Conservation (phyloP, 257 asterid species). For the Jacaranda copaia region DNA sequence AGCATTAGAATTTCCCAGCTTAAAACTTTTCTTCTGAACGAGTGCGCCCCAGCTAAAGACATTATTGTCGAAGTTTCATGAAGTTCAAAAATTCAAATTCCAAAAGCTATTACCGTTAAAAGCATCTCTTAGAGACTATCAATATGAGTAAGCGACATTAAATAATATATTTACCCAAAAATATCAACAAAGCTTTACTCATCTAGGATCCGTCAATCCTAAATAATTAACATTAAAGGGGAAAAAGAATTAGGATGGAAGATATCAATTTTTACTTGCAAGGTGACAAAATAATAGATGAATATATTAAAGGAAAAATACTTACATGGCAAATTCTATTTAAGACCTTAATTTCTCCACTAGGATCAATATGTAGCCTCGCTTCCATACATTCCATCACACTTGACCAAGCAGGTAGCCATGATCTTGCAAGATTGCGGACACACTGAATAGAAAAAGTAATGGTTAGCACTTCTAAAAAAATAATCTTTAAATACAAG, state of each 20-base stretch:
- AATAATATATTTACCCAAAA: neutral
- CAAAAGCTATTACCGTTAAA: neutral
- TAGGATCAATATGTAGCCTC: constrained; percentile 72
- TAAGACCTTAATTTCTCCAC: constrained; percentile 82
- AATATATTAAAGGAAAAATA: constrained; percentile 16
- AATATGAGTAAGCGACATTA: neutral
- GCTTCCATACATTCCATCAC: constrained; percentile 70
- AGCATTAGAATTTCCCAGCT: too few relatives aligned
- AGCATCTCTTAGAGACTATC: neutral
- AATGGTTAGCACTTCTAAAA: constrained; percentile 23
- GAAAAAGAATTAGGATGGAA: neutral
- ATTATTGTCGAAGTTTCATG: neutral
- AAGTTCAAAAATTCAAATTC: neutral
- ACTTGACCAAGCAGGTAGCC: constrained; percentile 91
- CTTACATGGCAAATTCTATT: constrained; percentile 83
- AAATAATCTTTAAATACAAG: constrained; percentile 5
- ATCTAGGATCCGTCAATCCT: neutral
- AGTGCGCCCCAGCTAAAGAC: neutral
- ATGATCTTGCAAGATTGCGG: constrained; percentile 66
- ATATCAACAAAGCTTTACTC: neutral
- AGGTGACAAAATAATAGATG: neutral
- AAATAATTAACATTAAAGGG: neutral
- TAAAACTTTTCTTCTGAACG: neutral
- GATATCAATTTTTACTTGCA: constrained; percentile 4
- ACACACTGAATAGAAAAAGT: constrained; percentile 53